phyloP scores from a whole-genome alignment of 2,329 filamentous ascomycete genomes.

The Ascochyta clinopodiicola region DNA sequence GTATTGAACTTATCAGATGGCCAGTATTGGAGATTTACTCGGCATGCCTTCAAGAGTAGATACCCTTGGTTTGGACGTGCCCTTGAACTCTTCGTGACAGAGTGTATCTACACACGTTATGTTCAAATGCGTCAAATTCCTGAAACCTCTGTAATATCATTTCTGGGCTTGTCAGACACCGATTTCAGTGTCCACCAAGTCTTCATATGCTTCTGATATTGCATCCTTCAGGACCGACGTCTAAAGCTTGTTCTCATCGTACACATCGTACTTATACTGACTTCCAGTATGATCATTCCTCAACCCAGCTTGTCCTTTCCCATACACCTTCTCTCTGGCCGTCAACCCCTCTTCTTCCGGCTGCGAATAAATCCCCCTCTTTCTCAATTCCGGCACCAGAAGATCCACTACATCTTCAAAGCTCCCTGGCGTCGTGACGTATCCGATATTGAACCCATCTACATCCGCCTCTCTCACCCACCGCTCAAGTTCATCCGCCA shows the following conservation, averaged over 20 bases:
- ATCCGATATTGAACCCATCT: constrained; percentile 45
- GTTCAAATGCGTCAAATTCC: no score
- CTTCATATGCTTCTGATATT: no score
- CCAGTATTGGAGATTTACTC: no score
- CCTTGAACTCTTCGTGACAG: no score
- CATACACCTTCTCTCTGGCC: constrained; percentile 66
- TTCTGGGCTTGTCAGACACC: no score
- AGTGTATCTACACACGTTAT: no score
- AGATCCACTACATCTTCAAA: constrained; percentile 49
- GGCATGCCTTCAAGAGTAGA: no score
- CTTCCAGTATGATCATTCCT: constrained; percentile 66
- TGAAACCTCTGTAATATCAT: no score
- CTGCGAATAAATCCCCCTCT: constrained; percentile 39
- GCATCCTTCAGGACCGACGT: no score
- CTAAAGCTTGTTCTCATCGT: constrained; percentile 52
- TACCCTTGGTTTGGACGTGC: no score
- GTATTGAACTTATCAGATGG: no score
- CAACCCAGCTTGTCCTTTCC: constrained; percentile 63
- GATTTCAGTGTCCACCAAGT: no score
- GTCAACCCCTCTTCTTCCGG: constrained; percentile 29
- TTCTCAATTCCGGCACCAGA: constrained; percentile 47
- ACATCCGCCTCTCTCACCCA: constrained; percentile 55
- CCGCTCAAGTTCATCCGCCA: constrained; percentile 55
- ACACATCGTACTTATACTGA: constrained; percentile 68
- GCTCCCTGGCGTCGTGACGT: constrained; percentile 53